Evolutionary conservation across 1,139 yeast species (phyloP), one percentile per base, ranked within the genome.

Genomic region (Yamadazyma songkhlaensis): DNA sequence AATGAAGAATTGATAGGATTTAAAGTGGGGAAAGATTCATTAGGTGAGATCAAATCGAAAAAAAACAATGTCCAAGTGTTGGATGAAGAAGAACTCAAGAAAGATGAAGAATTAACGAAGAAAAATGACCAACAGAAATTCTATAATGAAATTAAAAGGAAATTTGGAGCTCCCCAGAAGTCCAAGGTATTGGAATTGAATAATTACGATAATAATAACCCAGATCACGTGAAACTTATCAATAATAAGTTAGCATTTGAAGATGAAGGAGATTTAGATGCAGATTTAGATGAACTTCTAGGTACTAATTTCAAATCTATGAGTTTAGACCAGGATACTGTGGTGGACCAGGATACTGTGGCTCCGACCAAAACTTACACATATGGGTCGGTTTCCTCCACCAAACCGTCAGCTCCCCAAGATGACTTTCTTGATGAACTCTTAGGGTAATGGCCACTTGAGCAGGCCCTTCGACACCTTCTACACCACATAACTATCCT

Each of bases 141-240:
- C 26, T 60, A 58, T 38, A 49, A 53, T 25, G 59, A 59, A 32
- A 59, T 71, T 29, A 60, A 60, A 42, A 42, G 38, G 14, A 64
- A 53, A 37, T 68, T 67, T 44, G 62, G 48, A 23, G 23, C 41
- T 5, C 23, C 38, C 4, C 38, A 37, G 17, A 32, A 21, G 9
- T 27, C 37, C 3, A 49, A 43, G 12, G 64, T 68, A 1, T 38
- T 69, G n/a, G 74, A 70, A 29, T 55, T 71, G 40, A 62, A 70
- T 43, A 71, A 66, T 43, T 51, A 57, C 25, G 55, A 59, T 36
- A 44, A 41, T 10, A 40, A 47, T 10, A 67, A 64, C 36, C 44
- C 43, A 7, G 36, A 27, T 4, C 70, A 60, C 37, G 40, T 63
- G 34, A 51, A 53, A 2, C 48, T 46, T 15, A 52, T 68, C 40